Evolutionary conservation across 495 filamentous ascomycete species (phyloP).

Genomic region (Podospora didyma): DNA sequence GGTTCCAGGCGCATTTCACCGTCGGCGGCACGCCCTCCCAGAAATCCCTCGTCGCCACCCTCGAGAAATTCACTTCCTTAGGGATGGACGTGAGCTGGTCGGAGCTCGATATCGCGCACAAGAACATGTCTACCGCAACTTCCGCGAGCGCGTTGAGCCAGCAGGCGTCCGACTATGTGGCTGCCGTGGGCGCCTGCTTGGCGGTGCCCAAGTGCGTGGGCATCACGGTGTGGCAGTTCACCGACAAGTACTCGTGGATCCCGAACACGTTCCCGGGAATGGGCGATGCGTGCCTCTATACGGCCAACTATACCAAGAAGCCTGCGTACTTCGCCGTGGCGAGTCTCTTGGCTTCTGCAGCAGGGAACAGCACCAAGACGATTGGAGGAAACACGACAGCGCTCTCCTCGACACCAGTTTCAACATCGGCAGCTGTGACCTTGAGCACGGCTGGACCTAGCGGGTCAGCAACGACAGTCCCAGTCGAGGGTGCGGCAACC

Average conservation of each 20-base stretch:
- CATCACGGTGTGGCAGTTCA: slow-evolving; percentile 60
- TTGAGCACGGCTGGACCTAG: not conserved
- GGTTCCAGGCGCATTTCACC: slow-evolving; percentile 56
- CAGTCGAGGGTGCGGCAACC: no score
- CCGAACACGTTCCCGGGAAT: slow-evolving; percentile 43
- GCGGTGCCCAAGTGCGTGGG: slow-evolving; percentile 51
- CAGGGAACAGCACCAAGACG: not conserved
- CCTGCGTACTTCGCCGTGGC: slow-evolving; percentile 42
- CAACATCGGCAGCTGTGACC: not conserved
- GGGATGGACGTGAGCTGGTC: slow-evolving; percentile 54
- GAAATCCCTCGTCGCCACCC: slow-evolving; percentile 27
- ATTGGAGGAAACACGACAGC: no score
- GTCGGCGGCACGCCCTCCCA: slow-evolving; percentile 40
- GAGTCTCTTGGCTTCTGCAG: slow-evolving; percentile 37
- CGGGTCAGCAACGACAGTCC: no score
- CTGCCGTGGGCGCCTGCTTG: slow-evolving; percentile 49
- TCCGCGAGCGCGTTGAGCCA: slow-evolving; percentile 31
- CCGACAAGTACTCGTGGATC: slow-evolving; percentile 54
- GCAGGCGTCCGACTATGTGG: slow-evolving; percentile 52
- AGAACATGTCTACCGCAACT: slow-evolving; percentile 25
- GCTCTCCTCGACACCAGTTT: not conserved
- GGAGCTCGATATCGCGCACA: slow-evolving; percentile 54
- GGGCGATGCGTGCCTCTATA: slow-evolving; percentile 49
- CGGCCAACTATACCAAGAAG: slow-evolving; percentile 44
- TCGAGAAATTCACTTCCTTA: slow-evolving; percentile 36